Base-by-base conservation (phyloP, 2,329 filamentous ascomycete species). In the Fusarium miscanthi region DNA sequence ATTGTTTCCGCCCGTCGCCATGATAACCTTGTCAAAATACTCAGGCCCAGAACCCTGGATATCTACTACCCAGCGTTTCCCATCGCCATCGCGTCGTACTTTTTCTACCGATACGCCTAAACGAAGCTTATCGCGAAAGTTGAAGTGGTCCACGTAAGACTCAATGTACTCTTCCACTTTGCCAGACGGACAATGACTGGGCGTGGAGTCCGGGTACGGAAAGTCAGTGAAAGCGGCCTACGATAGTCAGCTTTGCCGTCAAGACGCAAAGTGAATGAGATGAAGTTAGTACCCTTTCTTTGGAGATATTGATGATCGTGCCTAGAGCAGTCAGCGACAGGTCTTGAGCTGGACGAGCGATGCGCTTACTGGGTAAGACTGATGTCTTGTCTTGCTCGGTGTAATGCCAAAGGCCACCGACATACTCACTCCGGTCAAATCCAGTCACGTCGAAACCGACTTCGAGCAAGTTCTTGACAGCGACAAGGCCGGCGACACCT, bases 401-500 rank as follows among this genome's bases (percentile, higher is more conserved):
- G 59, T 80, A 85, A 46, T 82, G 79, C 84, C 84, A 86, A 1
- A 86, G 69, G 0, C 84, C 84, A 19, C 84, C 84, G 14, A 85
- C 74, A 49, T 80, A 81, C 42, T 76, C 63, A 43, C 80, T 82
- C 21, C 79, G 77, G n/a, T 86, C 84, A 45, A 85, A 85, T 2
- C 81, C 84, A 5, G 80, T 80, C 5, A 80, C 84, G 7, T 84
- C 70, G 54, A 85, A 86, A 5, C 84, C 84, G 71, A 84, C 83
- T 51, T 86, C 83, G 2, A 78, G 65, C 30, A 85, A 61, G 31
- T 82, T 82, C 70, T 86, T 85, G 60, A 83, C 66, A 6, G 82
- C 77, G 12, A 81, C 79, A 2, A 84, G 76, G 25, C 83, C 83
- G 12, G 81, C 73, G 5, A 80, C 78, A 19, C 81, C 81, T 81